These are phyloP conservation scores for Tothia fuscella DNA, from an alignment of 2,329 filamentous ascomycete genomes.

Conservation along the genomic window DNA sequence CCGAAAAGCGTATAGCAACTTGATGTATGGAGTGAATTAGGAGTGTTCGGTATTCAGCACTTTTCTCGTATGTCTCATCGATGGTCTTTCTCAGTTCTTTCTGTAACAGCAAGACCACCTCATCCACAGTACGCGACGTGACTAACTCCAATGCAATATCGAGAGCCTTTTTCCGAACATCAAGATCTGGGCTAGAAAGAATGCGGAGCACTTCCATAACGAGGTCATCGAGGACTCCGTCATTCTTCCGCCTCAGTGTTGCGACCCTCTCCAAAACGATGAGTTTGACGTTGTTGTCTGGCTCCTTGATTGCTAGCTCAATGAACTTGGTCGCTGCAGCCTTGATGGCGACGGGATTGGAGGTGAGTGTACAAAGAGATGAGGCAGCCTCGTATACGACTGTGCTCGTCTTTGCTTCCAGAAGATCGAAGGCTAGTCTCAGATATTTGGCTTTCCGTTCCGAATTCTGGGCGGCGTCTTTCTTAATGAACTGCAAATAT, in stretches of 20 bases:
- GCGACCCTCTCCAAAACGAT: constrained; percentile 94
- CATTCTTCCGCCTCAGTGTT: constrained; percentile 73
- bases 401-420: constrained; percentile 86
- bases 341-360: constrained; percentile 94
- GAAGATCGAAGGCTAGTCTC: constrained; percentile 86
- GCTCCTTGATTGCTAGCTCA: constrained; percentile 91
- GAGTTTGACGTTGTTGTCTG: constrained; percentile 98
- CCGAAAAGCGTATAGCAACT: constrained; percentile 97
- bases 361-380: constrained; percentile 84
- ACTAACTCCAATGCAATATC: constrained; percentile 93
- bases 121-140: constrained; percentile 96
- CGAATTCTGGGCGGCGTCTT: constrained; percentile 87
- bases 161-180: constrained; percentile 86
- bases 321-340: constrained; percentile 93
- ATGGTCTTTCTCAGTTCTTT: constrained; percentile 97
- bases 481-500: constrained; percentile 93
- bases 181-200: constrained; percentile 87
- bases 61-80: constrained; percentile 44
- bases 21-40: constrained; percentile 96
- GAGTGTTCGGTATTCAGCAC: constrained; percentile 84
- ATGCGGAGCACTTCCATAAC: constrained; percentile 96
- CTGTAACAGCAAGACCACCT: constrained; percentile 90
- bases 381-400: constrained; percentile 97
- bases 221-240: constrained; percentile 82
- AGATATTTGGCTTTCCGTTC: constrained; percentile 94